Evolutionary conservation across 2,329 filamentous ascomycete species (phyloP), one percentile per base, ranked within the genome.

Genomic region (Aspergillus sp.): DNA sequence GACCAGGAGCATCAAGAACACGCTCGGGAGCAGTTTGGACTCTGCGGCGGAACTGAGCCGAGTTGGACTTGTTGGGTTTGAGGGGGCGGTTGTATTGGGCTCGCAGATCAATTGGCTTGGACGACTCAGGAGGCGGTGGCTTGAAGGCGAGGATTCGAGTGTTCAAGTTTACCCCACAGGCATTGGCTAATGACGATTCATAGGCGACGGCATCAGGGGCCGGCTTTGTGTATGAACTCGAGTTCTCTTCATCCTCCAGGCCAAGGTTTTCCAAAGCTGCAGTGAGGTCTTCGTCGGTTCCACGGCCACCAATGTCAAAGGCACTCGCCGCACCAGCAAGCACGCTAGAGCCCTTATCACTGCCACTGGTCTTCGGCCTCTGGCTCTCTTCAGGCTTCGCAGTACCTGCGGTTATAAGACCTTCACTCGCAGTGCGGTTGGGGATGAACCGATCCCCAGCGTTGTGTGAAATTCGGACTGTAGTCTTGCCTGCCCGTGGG

Each of bases 141-240:
- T 99, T 99, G 84, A 97, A 99, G 59, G 95, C 90, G 51, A 99
- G 89, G 68, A 99, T 99, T 62, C 95, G 90, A 55, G 93, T 96
- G 81, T 93, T 96, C 61, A 96, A 85, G 71, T 87, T 93, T 62
- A 99, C 91, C 57, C 93, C 95, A 74, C 93, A 98, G 50, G 93
- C 93, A 65, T 87, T 88, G 46, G 93, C 93, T 46, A 98, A 81
- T 3, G 92, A 93, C 58, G 95, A 91, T 76, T 97, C 90, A 75
- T 97, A 98, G 20, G 93, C 93, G 53, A 91, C 86, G 2, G 90
- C 88, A 76, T 95, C 92, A 56, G 93, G 93, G 7, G 92, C 91
- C 13, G 90, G 89, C 62, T 92, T 91, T 48, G 87, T 83, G 76
- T 91, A 90, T 48, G 82, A 84, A 39, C 83, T 75, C 2, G 82